A percentile compares a stretch with the other conserved stretches of the same genome.
phyloP scores from a whole-genome alignment of 805 yeast species.

The Monosporozyma siamensis region DNA sequence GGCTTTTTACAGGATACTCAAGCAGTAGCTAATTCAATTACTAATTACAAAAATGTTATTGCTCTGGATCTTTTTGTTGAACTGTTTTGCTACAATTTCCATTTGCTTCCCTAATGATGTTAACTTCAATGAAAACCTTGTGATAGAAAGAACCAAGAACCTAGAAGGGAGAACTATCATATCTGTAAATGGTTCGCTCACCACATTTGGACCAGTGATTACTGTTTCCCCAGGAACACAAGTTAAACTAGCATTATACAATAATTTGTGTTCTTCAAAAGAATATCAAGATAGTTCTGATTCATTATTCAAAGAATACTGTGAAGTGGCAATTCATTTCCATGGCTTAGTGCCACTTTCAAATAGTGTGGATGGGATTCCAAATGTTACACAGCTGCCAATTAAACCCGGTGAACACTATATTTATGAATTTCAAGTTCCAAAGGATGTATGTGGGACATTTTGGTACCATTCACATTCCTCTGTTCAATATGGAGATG shows the following conservation, averaged over 20 bases:
- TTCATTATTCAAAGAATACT: constrained; percentile 11
- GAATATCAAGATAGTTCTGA: constrained; percentile 16
- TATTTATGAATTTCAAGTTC: constrained; percentile 39
- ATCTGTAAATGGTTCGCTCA: constrained; percentile 15
- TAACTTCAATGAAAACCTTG: not conserved
- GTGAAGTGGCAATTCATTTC: constrained; percentile 38
- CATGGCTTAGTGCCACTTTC: constrained; percentile 43
- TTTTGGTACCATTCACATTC: constrained; percentile 52
- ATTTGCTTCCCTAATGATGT: not conserved
- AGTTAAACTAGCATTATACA: constrained; percentile 15
- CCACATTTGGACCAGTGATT: constrained; percentile 20
- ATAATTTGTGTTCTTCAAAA: constrained; percentile 14
- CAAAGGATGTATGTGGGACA: constrained; percentile 38
- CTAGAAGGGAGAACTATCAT: constrained; percentile 14
- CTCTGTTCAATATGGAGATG: constrained; percentile 43
- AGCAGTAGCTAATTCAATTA: too few species aligned
- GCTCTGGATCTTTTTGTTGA: too few species aligned
- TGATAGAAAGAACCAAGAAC: not conserved
- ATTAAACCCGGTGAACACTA: constrained; percentile 54
- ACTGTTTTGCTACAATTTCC: too few species aligned
- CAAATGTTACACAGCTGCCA: constrained; percentile 55
- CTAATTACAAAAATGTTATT: too few species aligned
- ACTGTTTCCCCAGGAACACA: constrained; percentile 18
- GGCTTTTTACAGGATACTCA: too few species aligned
- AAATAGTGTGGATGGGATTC: constrained; percentile 36